Evolutionary conservation across 805 yeast genomes (phyloP), one percentile per base, ranked within the genome.

Genomic region (Nakazawaea wyomingensis): DNA sequence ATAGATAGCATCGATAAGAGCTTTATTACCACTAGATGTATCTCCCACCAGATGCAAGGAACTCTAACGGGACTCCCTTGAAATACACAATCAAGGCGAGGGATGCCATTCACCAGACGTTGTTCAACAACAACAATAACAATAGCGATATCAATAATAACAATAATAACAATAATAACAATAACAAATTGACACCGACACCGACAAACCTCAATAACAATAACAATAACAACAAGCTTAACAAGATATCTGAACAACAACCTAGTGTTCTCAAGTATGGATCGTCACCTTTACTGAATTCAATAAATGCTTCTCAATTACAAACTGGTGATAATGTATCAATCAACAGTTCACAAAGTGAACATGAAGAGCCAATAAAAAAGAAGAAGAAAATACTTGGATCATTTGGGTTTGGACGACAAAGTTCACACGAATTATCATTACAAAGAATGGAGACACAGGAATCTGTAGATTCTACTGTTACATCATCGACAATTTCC

Each of bases 201-300:
- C 14, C 32, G 16, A 11, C 6, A 9, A 24, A 9, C 11, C 8
- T 24, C 27, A 3, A 8, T 24, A 8, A 3, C 11, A 24, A 24
- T 24, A 11, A 24, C 11, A 24, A 8, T 24, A 11, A 24, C 8
- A 20, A 30, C 28, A 30, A 14, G n/a, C n/a, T n/a, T 11, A 18
- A 10, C n/a, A 29, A 29, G 17, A n/a, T 16, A 24, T 14, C 18
- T 13, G 19, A 10, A 19, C 18, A 11, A 24, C 37, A 38, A 5
- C 43, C 44, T 24, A 35, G 35, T 9, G 16, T 31, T 13, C 43
- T 59, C 17, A 54, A 55, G n/a, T 60, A 62, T 44, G 63, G 60
- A n/a, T 50, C 57, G 6, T 61, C 67, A 4, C 67, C 67, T 1
- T 44, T 62, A 19, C 47, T 36, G 38, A 39, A 47, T 20, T 31